phyloP scores from a whole-genome alignment of 2,329 filamentous ascomycete species.

The Cytospora chrysosperma region DNA sequence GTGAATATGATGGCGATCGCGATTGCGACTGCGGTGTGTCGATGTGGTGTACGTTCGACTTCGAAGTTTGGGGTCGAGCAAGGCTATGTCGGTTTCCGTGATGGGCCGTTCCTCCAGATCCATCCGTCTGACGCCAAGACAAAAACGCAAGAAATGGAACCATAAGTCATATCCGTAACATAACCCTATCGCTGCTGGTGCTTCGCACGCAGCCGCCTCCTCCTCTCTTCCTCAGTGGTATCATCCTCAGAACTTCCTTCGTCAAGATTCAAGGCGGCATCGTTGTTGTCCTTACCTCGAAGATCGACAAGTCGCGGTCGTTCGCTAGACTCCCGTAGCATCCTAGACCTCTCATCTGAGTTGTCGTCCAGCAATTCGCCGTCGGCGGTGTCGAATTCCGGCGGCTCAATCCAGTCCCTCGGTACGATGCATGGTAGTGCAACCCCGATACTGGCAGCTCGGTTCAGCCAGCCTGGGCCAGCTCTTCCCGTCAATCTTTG shows the following conservation, averaged over 20 bases:
- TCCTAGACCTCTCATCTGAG: conserved; percentile 55
- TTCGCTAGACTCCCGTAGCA: conserved; percentile 47
- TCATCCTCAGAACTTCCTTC: conserved; percentile 22
- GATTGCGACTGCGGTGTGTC: neutral
- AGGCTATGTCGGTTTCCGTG: neutral
- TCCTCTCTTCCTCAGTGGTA: conserved; percentile 14
- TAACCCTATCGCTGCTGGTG: conserved; percentile 9
- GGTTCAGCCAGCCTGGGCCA: conserved; percentile 75
- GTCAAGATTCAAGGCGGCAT: conserved; percentile 27
- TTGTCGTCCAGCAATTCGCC: conserved; percentile 64
- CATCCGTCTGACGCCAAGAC: neutral
- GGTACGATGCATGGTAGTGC: conserved; percentile 81
- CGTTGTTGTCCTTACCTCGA: conserved; percentile 27
- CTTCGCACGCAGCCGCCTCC: conserved; percentile 5
- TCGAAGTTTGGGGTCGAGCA: neutral
- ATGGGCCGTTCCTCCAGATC: neutral
- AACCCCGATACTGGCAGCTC: conserved; percentile 79
- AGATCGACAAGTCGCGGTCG: conserved; percentile 28
- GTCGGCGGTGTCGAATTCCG: conserved; percentile 71
- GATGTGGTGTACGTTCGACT: neutral
- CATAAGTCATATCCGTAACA: conserved; percentile 1
- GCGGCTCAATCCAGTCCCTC: conserved; percentile 76
- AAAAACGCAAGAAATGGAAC: neutral
- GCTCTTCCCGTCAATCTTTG: conserved; percentile 67
- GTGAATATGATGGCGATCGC: neutral